Evolutionary conservation across 2,329 filamentous ascomycete species (phyloP), one percentile per base, ranked within the genome.

Genomic region (Hymenoscyphus salicellus): DNA sequence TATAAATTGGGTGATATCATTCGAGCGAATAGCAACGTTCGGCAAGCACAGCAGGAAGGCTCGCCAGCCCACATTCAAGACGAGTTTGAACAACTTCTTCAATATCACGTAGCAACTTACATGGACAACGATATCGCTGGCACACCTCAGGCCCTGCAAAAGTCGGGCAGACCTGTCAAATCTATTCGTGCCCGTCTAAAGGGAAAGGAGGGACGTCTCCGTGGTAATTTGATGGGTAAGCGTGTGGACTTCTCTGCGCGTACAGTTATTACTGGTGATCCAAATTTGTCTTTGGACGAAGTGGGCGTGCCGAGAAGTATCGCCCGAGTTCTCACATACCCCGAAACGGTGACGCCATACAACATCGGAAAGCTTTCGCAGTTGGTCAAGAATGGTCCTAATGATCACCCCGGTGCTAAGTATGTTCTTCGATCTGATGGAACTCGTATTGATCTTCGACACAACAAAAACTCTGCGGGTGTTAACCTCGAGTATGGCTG

Each of bases 111-210:
- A 66, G 96, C 96, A 55, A 99, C 96, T 0, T 96, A 97, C 79
- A 99, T 99, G 96, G 95, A 99, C 79, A 99, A 99, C 74, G 94
- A 99, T 77, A 97, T 98, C 78, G 95, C 96, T 68, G 93, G 94
- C 59, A 89, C 96, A 72, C 95, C 95, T 2, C 93, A 95, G 72
- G 94, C 95, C 2, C 83, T 98, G 75, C 96, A 99, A 75, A 99
- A 99, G 83, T 97, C 93, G 63, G 96, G 96, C 58, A 89, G 96
- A 75, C 93, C 96, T 0, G 90, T 99, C 71, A 99, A 99, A 81
- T 93, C 95, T 17, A 96, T 99, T 70, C 91, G 96, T 73, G 93
- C 93, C 66, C 93, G 95, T 79, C 84, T 99, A 77, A 99, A 99
- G 87, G 96, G 96, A 68, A 99, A 99, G 80, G 95, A 99, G 77